Percentiles rank a stretch among this genome's conserved stretches.
Conservation (phyloP, 2,329 filamentous ascomycete species). For the Sclerotinia subarctica region DNA sequence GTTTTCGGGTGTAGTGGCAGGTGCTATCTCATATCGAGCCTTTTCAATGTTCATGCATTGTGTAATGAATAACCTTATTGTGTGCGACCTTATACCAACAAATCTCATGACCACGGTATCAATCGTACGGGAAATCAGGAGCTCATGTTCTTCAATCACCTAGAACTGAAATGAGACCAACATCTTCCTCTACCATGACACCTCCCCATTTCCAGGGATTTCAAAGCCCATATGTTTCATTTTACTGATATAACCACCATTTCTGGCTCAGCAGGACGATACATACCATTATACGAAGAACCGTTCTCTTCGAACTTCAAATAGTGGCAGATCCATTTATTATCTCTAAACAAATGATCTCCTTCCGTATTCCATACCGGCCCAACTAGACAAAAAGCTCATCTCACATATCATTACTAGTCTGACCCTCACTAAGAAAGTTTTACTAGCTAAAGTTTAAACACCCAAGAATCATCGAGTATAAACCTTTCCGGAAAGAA, state of each 20-base stretch:
- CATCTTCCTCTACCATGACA: too few relatives aligned
- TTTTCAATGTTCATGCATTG: not conserved
- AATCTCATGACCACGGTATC: not conserved
- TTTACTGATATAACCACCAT: not conserved
- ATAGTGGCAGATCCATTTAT: too few relatives aligned
- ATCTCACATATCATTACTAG: not conserved
- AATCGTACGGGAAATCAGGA: not conserved
- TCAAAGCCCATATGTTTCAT: not conserved
- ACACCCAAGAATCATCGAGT: too few relatives aligned
- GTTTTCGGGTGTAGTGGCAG: not conserved
- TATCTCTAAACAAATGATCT: not conserved
- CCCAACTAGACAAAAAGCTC: not conserved
- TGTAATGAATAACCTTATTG: too few relatives aligned
- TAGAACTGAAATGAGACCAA: too few relatives aligned
- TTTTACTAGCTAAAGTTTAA: not conserved
- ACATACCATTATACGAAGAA: not conserved
- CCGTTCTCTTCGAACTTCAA: not conserved
- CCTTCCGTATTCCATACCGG: not conserved
- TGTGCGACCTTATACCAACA: not conserved
- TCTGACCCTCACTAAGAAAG: not conserved
- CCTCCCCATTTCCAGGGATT: not conserved
- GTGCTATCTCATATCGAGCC: not conserved
- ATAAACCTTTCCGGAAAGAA: too few relatives aligned
- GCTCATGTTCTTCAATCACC: too few relatives aligned
- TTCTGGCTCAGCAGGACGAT: not conserved